A percentile compares a stretch with the other conserved stretches of the same genome.
These are phyloP conservation scores for Arthroderma sp. DNA, from an alignment of 2,329 filamentous ascomycete species.

Conservation along the genomic window DNA sequence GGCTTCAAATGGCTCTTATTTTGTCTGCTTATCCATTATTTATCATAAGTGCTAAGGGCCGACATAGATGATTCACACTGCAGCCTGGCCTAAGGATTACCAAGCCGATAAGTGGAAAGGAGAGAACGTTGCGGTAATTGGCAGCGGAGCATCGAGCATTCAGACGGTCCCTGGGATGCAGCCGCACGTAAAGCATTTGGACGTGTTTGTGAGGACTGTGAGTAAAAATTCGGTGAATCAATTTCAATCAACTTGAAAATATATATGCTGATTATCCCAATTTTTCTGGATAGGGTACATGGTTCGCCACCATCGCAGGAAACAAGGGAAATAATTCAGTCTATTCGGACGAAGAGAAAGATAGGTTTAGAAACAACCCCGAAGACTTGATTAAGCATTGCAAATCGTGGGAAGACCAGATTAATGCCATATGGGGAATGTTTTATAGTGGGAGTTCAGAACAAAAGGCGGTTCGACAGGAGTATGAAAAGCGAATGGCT, in stretches of 20 bases:
- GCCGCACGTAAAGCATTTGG: slow-evolving; percentile 30
- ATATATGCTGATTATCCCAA: background rate
- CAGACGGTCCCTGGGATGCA: slow-evolving; percentile 32
- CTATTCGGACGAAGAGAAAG: slow-evolving; percentile 14
- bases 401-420: slow-evolving; percentile 36
- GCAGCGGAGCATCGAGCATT: slow-evolving; percentile 30
- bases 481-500: slow-evolving; percentile 36
- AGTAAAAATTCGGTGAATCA: background rate
- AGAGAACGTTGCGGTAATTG: slow-evolving; percentile 28
- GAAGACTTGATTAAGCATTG: slow-evolving; percentile 31
- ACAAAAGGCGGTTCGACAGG: slow-evolving; percentile 30
- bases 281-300: slow-evolving; percentile 15
- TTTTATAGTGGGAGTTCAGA: slow-evolving; percentile 35
- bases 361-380: slow-evolving; percentile 13
- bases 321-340: slow-evolving; percentile 36
- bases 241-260: too few relatives aligned
- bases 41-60: too few relatives aligned
- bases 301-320: slow-evolving; percentile 34
- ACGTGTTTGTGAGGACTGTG: slow-evolving; percentile 27
- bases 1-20: background rate
- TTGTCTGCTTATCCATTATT: background rate
- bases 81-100: slow-evolving; percentile 33
- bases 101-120: slow-evolving; percentile 31
- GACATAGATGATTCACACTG: slow-evolving; percentile 34
- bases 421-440: slow-evolving; percentile 38